Conservation (phyloP, 2,329 filamentous ascomycete genomes). For the Cadophora sp. region DNA sequence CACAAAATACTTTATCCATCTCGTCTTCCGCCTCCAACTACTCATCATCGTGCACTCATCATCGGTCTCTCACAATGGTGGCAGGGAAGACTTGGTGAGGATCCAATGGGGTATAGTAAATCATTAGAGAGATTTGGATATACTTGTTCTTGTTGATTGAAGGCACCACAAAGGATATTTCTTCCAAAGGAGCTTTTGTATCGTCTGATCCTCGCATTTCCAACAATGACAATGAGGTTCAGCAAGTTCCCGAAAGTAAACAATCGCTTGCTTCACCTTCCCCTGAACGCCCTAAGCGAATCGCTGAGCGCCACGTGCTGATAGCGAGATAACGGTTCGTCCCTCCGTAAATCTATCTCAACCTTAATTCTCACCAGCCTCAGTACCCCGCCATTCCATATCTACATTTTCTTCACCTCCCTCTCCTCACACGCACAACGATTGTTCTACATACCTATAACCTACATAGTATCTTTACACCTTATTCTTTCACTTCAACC, state of each 20-base stretch:
- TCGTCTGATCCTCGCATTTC: too few relatives aligned
- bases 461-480: not conserved
- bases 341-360: not conserved
- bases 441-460: not conserved
- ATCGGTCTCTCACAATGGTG: too few relatives aligned
- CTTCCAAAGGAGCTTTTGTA: too few relatives aligned
- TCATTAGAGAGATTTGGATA: not conserved
- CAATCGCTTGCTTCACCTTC: not conserved
- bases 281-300: not conserved
- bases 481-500: not conserved
- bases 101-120: too few relatives aligned
- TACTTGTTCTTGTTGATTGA: too few relatives aligned
- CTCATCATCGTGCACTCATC: not conserved
- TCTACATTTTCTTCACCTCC: not conserved
- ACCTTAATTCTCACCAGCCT: not conserved
- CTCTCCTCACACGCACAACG: not conserved
- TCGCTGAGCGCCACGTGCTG: conserved; percentile 10
- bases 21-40: not conserved
- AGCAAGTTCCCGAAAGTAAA: not conserved
- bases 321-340: not conserved
- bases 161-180: too few relatives aligned
- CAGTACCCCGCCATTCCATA: not conserved
- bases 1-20: conserved; percentile 12
- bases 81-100: too few relatives aligned
- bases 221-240: too few relatives aligned